Conservation (phyloP, 768 basidiomycete genomes). For the Lyophyllum semitale region DNA sequence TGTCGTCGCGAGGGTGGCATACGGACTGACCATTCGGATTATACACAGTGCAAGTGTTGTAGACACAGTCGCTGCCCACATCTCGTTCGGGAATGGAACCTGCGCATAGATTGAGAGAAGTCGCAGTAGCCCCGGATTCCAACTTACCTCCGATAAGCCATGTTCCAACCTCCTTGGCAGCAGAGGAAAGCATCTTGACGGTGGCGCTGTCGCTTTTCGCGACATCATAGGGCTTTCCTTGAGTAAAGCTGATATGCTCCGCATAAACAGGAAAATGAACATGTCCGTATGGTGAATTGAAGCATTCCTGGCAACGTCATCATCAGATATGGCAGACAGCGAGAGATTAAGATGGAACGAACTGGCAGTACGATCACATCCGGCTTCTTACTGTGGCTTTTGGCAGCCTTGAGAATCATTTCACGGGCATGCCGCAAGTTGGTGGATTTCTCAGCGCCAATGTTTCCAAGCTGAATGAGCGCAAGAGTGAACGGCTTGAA, state of each 20-base stretch:
- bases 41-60: conserved; percentile 93
- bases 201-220: conserved; percentile 65
- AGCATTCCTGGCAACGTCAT: conserved; percentile 65
- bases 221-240: conserved; percentile 60
- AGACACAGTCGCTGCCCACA: conserved; percentile 60
- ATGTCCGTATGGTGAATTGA: conserved; percentile 85
- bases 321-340: background rate
- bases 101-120: conserved; percentile 28
- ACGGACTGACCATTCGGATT: conserved; percentile 63
- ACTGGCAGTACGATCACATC: conserved; percentile 87
- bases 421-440: conserved; percentile 85
- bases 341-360: background rate
- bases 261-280: conserved; percentile 82
- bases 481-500: conserved; percentile 84
- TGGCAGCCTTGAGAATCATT: conserved; percentile 74
- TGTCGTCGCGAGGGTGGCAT: background rate
- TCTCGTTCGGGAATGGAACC: conserved; percentile 94
- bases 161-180: conserved; percentile 72
- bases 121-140: background rate
- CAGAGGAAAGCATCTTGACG: conserved; percentile 77
- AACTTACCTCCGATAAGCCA: conserved; percentile 92
- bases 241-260: conserved; percentile 69
- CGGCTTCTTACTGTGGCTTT: conserved; percentile 51
- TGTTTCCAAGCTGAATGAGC: conserved; percentile 84
- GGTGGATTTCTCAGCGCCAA: conserved; percentile 67